Percentiles rank a stretch among this genome's conserved stretches.
Conservation (phyloP, 345 rosid species). For the Populus deltoides region DNA sequence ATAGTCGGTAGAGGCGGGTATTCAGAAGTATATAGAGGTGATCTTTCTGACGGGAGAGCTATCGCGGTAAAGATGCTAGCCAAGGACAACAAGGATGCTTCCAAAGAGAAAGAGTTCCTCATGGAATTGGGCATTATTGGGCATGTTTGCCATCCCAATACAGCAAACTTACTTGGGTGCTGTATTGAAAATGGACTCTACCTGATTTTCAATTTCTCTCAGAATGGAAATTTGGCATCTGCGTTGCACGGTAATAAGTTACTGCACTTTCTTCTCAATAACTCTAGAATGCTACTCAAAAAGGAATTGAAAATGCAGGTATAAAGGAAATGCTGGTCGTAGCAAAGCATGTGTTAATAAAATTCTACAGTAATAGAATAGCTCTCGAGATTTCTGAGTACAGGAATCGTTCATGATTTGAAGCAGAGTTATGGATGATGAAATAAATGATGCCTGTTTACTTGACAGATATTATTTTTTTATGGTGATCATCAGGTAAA, state of each 20-base stretch:
- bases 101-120: conserved; percentile 82
- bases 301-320: background rate
- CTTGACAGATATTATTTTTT: background rate
- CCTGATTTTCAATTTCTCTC: conserved; percentile 73
- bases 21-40: conserved; percentile 90
- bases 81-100: conserved; percentile 66
- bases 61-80: conserved; percentile 85
- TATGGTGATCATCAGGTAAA: conserved; percentile 31
- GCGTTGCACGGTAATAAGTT: conserved; percentile 64
- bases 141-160: conserved; percentile 81
- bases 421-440: background rate
- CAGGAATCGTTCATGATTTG: background rate
- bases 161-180: conserved; percentile 76
- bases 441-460: background rate
- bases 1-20: conserved; percentile 82
- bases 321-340: background rate
- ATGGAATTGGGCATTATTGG: conserved; percentile 78
- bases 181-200: conserved; percentile 85
- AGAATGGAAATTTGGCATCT: conserved; percentile 69
- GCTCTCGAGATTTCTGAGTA: background rate
- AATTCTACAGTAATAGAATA: background rate
- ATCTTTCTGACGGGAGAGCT: conserved; percentile 61
- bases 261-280: background rate
- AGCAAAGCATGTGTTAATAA: background rate
- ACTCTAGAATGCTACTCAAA: background rate